Conservation (phyloP, 2,329 filamentous ascomycete genomes). For the Leptographium galeiforme region DNA sequence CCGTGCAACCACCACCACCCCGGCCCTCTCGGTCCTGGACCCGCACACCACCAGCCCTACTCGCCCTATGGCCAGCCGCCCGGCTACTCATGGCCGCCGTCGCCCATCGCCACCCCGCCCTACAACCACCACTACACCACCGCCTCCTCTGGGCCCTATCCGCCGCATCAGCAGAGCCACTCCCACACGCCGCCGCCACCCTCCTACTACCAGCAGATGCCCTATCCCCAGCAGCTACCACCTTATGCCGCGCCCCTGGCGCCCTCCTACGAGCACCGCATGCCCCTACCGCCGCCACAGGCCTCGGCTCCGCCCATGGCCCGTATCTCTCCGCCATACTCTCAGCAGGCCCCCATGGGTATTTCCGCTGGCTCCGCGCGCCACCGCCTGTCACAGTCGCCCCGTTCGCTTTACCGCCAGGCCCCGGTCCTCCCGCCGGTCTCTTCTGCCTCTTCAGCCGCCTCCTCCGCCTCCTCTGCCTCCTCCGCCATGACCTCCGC, state of each 20-base stretch:
- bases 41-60: slow-evolving; percentile 14
- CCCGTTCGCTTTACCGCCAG: slow-evolving; percentile 8
- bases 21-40: not conserved
- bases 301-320: not conserved
- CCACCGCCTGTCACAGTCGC: slow-evolving; percentile 5
- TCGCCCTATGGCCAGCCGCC: slow-evolving; percentile 24
- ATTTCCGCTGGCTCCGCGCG: not conserved
- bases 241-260: slow-evolving; percentile 9
- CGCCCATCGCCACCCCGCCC: slow-evolving; percentile 39
- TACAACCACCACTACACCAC: slow-evolving; percentile 34
- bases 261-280: slow-evolving; percentile 10
- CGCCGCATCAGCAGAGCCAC: slow-evolving; percentile 14
- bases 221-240: slow-evolving; percentile 1
- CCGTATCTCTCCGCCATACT: slow-evolving; percentile 2
- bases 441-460: not conserved
- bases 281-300: slow-evolving; percentile 8
- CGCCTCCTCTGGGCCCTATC: slow-evolving; percentile 17
- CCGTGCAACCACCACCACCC: slow-evolving; percentile 2
- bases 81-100: slow-evolving; percentile 41
- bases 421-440: slow-evolving; percentile 7
- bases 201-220: slow-evolving; percentile 11
- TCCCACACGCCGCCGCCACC: slow-evolving; percentile 15
- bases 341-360: not conserved
- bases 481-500: not conserved
- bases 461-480: not conserved